Percentiles rank a stretch among this genome's conserved stretches.
Conservation (phyloP, 768 basidiomycete species). For the Leccinum rimulosum region DNA sequence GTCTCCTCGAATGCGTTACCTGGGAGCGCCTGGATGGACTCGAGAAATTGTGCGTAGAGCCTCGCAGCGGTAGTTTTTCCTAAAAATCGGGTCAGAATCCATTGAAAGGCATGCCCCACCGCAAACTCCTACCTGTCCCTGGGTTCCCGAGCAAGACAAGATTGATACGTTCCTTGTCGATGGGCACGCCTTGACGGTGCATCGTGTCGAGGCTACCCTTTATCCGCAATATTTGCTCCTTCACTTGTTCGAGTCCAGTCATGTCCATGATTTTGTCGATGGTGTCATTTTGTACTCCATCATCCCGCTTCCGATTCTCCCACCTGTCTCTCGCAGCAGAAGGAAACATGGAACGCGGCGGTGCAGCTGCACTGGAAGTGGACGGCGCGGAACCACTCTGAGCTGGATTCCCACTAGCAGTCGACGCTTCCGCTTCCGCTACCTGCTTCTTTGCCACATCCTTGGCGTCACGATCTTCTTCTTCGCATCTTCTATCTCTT, state of each 20-base stretch:
- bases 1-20: conserved; percentile 58
- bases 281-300: conserved; percentile 49
- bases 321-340: conserved; percentile 49
- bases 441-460: conserved; percentile 13
- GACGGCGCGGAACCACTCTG: conserved; percentile 4
- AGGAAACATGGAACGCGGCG: conserved; percentile 14
- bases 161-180: conserved; percentile 60
- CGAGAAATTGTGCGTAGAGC: conserved; percentile 60
- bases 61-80: conserved; percentile 73
- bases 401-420: neutral
- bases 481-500: conserved; percentile 42
- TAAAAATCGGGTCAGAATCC: conserved; percentile 19
- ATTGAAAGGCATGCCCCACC: neutral
- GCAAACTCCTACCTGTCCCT: conserved; percentile 55
- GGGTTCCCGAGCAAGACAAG: conserved; percentile 66
- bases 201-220: conserved; percentile 56
- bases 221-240: conserved; percentile 54
- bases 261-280: conserved; percentile 69
- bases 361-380: neutral
- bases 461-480: conserved; percentile 14
- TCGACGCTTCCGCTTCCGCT: conserved; percentile 1
- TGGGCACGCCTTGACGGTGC: conserved; percentile 49
- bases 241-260: conserved; percentile 68
- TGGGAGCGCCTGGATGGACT: conserved; percentile 53
- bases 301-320: conserved; percentile 53